Evolutionary conservation across 2,329 filamentous ascomycete genomes (phyloP), one percentile per base, ranked within the genome.

Genomic region (Blastomyces emzantsi): DNA sequence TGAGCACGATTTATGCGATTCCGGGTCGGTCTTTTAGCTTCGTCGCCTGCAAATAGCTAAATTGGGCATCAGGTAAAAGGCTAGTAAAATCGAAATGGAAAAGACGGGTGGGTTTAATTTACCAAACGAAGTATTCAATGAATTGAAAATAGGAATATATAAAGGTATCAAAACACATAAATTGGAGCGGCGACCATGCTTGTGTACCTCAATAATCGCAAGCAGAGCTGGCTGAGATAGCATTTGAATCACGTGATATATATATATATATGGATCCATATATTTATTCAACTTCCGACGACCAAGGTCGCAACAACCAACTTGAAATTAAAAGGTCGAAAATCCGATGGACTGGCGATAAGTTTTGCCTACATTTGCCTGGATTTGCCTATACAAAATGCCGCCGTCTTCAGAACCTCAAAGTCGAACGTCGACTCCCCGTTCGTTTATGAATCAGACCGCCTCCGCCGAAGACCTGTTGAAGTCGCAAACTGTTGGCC

Each of bases 401-500:
- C n/a, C 65, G 15, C 60, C 64, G 25, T 63, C 69, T 45, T 72
- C 75, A 39, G 76, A 78, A 56, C 70, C 73, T 25, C 73, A 72
- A 8, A 77, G 73, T 57, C 73, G 75, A 36, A 75, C 73, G 49
- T 78, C 78, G 25, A 81, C 79, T 36, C 79, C 73, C 51, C 76
- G 79, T 63, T 77, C 79, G 17, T 96, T 96, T 76, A 87, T 87
- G 1, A 82, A 87, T 52, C 89, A 92, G 72, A 87, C 87, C 67
- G 82, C 88, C 69, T 89, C 89, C 0, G 89, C 90, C 1, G 86
- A 93, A 74, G 88, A 96, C 72, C 82, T 91, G 17, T 82, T 96
- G 58, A 93, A 93, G 65, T 90, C 86, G 62, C 87, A 91, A 72
- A 96, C 91, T 0, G 92, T 97, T 68, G 94, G 94, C 51, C 87